A percentile compares a stretch with the other conserved stretches of the same genome.
Conservation (phyloP, 2,329 filamentous ascomycete genomes). For the Phaeosphaeria sp. region DNA sequence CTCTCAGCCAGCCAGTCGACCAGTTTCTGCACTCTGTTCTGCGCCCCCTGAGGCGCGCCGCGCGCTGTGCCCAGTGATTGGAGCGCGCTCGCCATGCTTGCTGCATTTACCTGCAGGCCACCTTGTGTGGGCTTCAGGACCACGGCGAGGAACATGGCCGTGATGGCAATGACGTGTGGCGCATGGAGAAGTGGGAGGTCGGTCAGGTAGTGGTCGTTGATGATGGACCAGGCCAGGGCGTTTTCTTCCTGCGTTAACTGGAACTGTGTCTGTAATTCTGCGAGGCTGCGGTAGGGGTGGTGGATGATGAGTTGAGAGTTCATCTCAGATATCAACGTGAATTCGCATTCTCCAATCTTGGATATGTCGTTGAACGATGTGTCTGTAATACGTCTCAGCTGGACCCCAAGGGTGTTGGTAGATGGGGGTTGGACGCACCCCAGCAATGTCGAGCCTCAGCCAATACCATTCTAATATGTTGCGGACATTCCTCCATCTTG, state of each 20-base stretch:
- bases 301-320: constrained; percentile 87
- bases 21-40: constrained; percentile 69
- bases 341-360: constrained; percentile 92
- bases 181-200: constrained; percentile 85
- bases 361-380: constrained; percentile 67
- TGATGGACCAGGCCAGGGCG: constrained; percentile 77
- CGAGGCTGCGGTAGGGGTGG: constrained; percentile 85
- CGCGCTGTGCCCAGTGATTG: constrained; percentile 45
- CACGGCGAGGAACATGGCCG: constrained; percentile 82
- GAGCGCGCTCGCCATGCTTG: constrained; percentile 47
- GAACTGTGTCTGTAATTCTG: constrained; percentile 72
- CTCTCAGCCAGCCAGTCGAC: constrained; percentile 86
- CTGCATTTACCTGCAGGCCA: constrained; percentile 53
- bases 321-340: constrained; percentile 89
- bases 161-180: constrained; percentile 88
- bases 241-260: constrained; percentile 78
- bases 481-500: constrained; percentile 97
- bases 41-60: constrained; percentile 41
- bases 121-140: constrained; percentile 73
- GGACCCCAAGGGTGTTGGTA: not conserved
- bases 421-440: constrained; percentile 24
- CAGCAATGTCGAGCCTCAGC: constrained; percentile 79
- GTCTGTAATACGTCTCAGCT: constrained; percentile 29
- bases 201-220: constrained; percentile 93
- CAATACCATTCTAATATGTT: constrained; percentile 91